Conservation (phyloP, 257 asterid species). For the Mentha longifolia region DNA sequence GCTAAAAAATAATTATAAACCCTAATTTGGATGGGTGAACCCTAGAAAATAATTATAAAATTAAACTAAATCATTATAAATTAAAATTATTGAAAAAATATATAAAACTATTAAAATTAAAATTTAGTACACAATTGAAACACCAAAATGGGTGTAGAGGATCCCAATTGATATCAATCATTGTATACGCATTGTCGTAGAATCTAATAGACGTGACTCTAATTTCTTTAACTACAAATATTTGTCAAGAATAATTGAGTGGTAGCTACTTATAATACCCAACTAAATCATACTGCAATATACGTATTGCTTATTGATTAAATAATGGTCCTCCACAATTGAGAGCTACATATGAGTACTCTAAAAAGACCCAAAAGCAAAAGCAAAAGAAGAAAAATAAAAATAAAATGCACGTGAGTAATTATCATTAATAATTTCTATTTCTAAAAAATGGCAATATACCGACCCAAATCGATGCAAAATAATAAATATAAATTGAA, state of each 20-base stretch:
- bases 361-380: conserved; percentile 9
- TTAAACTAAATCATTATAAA: no score
- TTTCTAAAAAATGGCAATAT: not conserved
- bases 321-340: conserved; percentile 22
- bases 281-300: not conserved
- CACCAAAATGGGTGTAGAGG: no score
- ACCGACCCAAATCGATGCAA: not conserved
- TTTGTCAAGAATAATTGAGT: conserved; percentile 18
- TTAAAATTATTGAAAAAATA: no score
- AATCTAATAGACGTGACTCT: conserved; percentile 41
- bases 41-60: no score
- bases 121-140: no score
- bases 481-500: not conserved
- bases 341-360: conserved; percentile 7
- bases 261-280: conserved; percentile 16
- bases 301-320: not conserved
- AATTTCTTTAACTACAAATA: conserved; percentile 15
- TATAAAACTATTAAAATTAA: no score
- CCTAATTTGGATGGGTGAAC: no score
- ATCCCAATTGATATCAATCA: no score
- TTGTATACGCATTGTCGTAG: not conserved
- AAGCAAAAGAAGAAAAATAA: not conserved
- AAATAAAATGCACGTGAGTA: conserved; percentile 18
- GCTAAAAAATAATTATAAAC: no score
- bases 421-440: not conserved